A percentile compares a stretch with the other conserved stretches of the same genome.
These are phyloP conservation scores for Boeremia lycopersici DNA, from an alignment of 2,329 filamentous ascomycete genomes.

Conservation along the genomic window DNA sequence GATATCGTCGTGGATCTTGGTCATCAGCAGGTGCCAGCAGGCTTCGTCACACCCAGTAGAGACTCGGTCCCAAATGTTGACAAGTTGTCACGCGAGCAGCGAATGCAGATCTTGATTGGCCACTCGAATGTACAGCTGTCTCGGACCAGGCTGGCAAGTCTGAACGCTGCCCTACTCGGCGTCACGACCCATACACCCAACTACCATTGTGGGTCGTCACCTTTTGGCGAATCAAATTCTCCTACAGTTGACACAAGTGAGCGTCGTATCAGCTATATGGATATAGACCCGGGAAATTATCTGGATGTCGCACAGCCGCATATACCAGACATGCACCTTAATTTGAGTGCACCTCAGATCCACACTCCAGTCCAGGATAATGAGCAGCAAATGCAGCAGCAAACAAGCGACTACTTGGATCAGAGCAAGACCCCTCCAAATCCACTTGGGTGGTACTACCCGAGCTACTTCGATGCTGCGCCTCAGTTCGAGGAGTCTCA, in stretches of 20 bases:
- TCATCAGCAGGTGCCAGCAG: constrained; percentile 38
- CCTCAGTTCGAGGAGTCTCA: constrained; percentile 45
- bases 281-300: constrained; percentile 42
- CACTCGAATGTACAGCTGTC: constrained; percentile 37
- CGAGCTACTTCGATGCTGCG: constrained; percentile 44
- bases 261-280: constrained; percentile 47
- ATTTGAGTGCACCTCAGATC: constrained; percentile 27
- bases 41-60: constrained; percentile 43
- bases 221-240: constrained; percentile 32
- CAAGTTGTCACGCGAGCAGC: constrained; percentile 40
- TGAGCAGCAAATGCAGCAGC: constrained; percentile 26
- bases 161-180: constrained; percentile 42
- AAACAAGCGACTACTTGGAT: constrained; percentile 34
- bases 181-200: constrained; percentile 26
- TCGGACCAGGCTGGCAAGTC: constrained; percentile 33
- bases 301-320: constrained; percentile 36
- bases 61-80: constrained; percentile 44
- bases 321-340: constrained; percentile 35
- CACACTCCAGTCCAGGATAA: constrained; percentile 29
- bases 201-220: constrained; percentile 34
- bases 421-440: constrained; percentile 36
- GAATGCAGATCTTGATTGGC: constrained; percentile 46
- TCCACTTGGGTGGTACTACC: constrained; percentile 41
- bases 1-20: constrained; percentile 38
- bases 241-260: constrained; percentile 32